phyloP scores from a whole-genome alignment of 164 flowering plant genomes.

The Annona squamosa region DNA sequence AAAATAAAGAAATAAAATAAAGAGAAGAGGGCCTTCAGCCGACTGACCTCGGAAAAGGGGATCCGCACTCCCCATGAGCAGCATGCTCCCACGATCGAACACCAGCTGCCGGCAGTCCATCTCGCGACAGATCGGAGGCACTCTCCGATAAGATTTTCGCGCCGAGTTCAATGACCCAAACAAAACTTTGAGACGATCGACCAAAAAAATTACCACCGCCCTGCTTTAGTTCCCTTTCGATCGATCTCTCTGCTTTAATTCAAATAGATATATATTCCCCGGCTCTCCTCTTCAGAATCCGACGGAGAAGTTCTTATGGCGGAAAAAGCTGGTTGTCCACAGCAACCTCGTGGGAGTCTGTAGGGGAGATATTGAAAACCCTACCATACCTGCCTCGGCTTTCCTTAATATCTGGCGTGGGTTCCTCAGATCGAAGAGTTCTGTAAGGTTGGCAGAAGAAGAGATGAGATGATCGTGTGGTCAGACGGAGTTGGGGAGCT shows the following conservation, averaged over 20 bases:
- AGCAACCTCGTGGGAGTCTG: constrained; percentile 64
- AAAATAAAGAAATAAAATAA: neutral
- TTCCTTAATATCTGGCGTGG: neutral
- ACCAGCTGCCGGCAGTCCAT: constrained; percentile 49
- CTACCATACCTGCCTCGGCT: constrained; percentile 50
- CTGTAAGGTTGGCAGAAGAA: too few relatives aligned
- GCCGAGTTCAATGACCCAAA: neutral
- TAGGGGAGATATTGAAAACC: constrained; percentile 66
- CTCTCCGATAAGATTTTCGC: neutral
- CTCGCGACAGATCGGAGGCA: constrained; percentile 1
- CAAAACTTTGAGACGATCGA: neutral
- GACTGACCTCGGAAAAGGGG: constrained; percentile 30
- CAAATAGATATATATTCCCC: neutral
- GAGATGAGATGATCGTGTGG: too few relatives aligned
- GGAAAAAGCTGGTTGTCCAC: constrained; percentile 87
- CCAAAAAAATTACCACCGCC: neutral
- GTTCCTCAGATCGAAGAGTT: neutral
- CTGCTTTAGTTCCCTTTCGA: neutral
- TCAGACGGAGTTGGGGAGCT: too few relatives aligned
- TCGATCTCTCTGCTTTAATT: neutral
- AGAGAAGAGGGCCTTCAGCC: too few relatives aligned
- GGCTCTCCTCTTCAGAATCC: constrained; percentile 21
- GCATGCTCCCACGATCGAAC: constrained; percentile 45
- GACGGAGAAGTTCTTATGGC: constrained; percentile 70
- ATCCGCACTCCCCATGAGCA: constrained; percentile 39